Percentiles rank a stretch among this genome's conserved stretches.
Evolutionary conservation across 768 basidiomycete genomes (phyloP).

Genomic region (Lactarius quietus): DNA sequence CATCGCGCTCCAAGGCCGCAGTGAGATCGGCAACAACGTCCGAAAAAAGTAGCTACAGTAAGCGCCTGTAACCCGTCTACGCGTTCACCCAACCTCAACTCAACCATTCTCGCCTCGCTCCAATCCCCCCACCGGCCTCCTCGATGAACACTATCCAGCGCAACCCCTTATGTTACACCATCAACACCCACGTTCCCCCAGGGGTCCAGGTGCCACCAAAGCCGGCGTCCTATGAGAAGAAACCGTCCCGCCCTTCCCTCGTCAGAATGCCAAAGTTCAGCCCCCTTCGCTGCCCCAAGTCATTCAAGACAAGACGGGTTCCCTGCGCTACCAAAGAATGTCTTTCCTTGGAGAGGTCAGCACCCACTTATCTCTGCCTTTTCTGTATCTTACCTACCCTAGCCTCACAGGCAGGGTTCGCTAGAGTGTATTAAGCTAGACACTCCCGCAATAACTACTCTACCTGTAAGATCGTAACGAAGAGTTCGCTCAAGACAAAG

Average conservation of each 20-base stretch:
- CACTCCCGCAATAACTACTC: conserved; percentile 58
- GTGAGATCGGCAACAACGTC: too few species aligned
- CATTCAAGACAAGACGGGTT: conserved; percentile 60
- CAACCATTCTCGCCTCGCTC: conserved; percentile 12
- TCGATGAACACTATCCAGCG: conserved; percentile 16
- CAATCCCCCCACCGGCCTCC: conserved; percentile 24
- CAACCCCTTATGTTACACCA: conserved; percentile 24
- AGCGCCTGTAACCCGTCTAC: too few species aligned
- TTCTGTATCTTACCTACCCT: neutral
- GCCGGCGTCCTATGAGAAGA: conserved; percentile 13
- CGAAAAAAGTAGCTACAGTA: too few species aligned
- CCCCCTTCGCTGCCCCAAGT: too few species aligned
- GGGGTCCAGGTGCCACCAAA: conserved; percentile 19
- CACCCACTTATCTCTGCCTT: conserved; percentile 19
- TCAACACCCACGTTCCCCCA: conserved; percentile 22
- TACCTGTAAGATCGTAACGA: conserved; percentile 95
- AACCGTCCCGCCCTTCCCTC: conserved; percentile 62
- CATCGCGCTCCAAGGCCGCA: too few species aligned
- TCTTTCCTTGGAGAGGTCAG: conserved; percentile 88
- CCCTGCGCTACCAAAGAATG: conserved; percentile 60
- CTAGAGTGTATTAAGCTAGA: conserved; percentile 90
- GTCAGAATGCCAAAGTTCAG: conserved; percentile 78
- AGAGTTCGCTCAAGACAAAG: conserved; percentile 86
- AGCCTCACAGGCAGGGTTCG: conserved; percentile 75
- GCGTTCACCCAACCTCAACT: too few species aligned